phyloP scores from a whole-genome alignment of 306 rosid genomes.

The Adenanthera pavonina region DNA sequence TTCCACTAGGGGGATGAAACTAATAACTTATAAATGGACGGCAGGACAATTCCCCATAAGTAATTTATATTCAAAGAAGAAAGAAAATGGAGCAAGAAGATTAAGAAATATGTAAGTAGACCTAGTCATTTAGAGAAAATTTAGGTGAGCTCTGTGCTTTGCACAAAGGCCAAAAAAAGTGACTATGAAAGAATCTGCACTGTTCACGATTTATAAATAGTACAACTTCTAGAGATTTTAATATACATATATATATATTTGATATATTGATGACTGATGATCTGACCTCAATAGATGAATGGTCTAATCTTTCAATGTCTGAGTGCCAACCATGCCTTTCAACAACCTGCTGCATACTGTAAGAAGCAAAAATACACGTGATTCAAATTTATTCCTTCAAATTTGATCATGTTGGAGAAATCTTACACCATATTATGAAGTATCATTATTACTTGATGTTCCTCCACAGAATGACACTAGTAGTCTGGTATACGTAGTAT shows the following conservation, averaged over 20 bases:
- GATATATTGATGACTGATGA: too few species aligned
- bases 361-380: background rate
- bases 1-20: background rate
- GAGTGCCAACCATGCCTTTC: background rate
- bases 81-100: background rate
- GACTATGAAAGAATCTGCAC: too few species aligned
- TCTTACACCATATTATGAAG: background rate
- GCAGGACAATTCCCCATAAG: too few species aligned
- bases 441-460: background rate
- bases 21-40: too few species aligned
- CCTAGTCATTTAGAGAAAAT: background rate
- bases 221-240: too few species aligned
- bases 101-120: background rate
- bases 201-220: too few species aligned
- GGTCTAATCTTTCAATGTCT: background rate
- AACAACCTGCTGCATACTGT: background rate
- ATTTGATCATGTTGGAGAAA: background rate
- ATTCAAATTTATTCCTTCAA: background rate
- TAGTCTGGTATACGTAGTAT: too few species aligned
- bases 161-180: too few species aligned
- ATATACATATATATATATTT: too few species aligned
- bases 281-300: slow-evolving; percentile 2
- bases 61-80: too few species aligned
- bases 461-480: background rate
- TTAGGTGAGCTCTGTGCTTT: too few species aligned